Evolutionary conservation across 2,329 filamentous ascomycete species (phyloP), one percentile per base, ranked within the genome.

Genomic region (Curvularia lunata): DNA sequence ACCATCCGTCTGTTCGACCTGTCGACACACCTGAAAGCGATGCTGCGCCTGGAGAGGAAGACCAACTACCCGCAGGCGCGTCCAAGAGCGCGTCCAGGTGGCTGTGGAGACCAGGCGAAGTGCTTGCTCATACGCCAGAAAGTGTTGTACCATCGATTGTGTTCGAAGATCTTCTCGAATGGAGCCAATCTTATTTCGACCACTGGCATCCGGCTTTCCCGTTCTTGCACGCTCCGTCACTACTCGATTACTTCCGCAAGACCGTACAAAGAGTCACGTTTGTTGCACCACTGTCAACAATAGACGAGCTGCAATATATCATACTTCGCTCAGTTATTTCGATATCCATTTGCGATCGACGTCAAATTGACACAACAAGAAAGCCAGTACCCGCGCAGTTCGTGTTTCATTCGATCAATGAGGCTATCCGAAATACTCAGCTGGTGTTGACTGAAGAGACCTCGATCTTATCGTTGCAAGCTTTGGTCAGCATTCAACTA

Each of bases 161-260:
- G 2, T 70, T 69, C 40, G 61, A 68, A 6, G 63, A 70, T 34
- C 54, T 70, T 32, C 58, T 70, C 30, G 65, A 69, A 19, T 68
- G 63, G 68, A 69, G 66, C 48, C 68, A 70, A 43, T 67, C 62
- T 28, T 70, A 70, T 37, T 69, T 70, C 49, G 68, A 70, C 48
- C 63, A 67, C 45, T 70, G 66, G 68, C 68, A 69, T 48, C 65
- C 68, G 28, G 62, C 65, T 7, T 70, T 70, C 45, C 68, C 68
- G 5, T 69, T 65, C 28, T 42, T 70, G 2, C 65, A 70, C 37
- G 68, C 66, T 6, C 68, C 66, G 18, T 64, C 64, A 12, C 23
- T 70, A 18, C 46, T 70, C 10, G 62, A 67, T 16, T 58, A 65
- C 28, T 64, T 69, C 16, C 62, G 53, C 12, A 52, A 61, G 9